phyloP scores from a whole-genome alignment of 495 filamentous ascomycete species.

The Hypoxylon crocopeplum region DNA sequence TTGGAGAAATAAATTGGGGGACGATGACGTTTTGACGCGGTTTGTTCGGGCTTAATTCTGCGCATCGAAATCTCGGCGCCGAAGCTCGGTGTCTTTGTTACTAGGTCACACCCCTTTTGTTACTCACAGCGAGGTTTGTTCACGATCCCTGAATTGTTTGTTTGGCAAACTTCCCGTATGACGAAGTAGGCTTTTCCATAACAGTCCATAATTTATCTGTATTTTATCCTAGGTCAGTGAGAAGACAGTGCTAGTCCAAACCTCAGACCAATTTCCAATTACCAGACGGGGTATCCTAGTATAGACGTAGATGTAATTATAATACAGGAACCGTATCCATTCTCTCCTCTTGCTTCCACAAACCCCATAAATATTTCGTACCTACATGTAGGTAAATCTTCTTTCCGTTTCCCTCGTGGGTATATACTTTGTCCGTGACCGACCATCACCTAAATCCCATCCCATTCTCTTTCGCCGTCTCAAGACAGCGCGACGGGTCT shows the following conservation, averaged over 20 bases:
- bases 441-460: slow-evolving; percentile 1
- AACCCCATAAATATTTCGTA: slow-evolving; percentile 12
- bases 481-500: slow-evolving; percentile 44
- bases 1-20: slow-evolving; percentile 22
- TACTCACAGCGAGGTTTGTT: neutral
- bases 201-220: neutral
- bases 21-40: slow-evolving; percentile 24
- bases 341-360: neutral
- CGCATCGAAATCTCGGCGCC: slow-evolving; percentile 24
- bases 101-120: slow-evolving; percentile 5
- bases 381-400: neutral
- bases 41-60: slow-evolving; percentile 20
- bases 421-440: slow-evolving; percentile 30
- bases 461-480: neutral
- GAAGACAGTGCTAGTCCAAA: neutral
- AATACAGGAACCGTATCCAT: slow-evolving; percentile 6
- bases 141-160: neutral
- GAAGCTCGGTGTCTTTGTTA: slow-evolving; percentile 14
- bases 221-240: neutral
- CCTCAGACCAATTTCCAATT: slow-evolving; percentile 1
- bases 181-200: neutral
- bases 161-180: neutral
- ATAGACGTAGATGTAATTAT: slow-evolving; percentile 17
- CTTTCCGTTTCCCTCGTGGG: neutral
- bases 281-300: slow-evolving; percentile 27